A percentile compares a stretch with the other conserved stretches of the same genome.
These are phyloP conservation scores for Drechslerella coelobrocha DNA, from an alignment of 2,329 filamentous ascomycete species.

Conservation along the genomic window DNA sequence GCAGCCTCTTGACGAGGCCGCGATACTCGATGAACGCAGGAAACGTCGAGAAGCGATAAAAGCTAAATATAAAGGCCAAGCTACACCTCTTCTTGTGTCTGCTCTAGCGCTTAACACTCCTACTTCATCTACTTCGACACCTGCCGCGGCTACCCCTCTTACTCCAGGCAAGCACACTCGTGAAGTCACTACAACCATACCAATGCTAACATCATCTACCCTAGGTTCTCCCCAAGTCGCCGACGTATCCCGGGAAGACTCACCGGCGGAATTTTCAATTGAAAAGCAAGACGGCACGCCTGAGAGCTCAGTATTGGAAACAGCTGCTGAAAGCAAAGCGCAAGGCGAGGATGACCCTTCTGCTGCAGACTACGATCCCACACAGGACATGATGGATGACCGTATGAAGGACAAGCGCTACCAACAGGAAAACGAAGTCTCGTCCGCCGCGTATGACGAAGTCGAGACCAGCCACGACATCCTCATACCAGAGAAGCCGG, in stretches of 20 bases:
- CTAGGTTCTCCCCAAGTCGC: conserved; percentile 42
- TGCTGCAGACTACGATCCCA: conserved; percentile 92
- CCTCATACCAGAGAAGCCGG: conserved; percentile 55
- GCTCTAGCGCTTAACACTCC: conserved; percentile 70
- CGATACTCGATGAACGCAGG: conserved; percentile 82
- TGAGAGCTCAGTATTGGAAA: conserved; percentile 35
- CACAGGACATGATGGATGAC: conserved; percentile 85
- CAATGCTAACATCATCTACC: conserved; percentile 5
- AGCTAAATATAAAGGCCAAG: conserved; percentile 76
- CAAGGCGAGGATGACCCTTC: conserved; percentile 76
- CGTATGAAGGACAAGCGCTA: conserved; percentile 72
- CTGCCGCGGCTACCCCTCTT: conserved; percentile 58
- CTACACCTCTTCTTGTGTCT: conserved; percentile 76
- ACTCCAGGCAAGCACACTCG: conserved; percentile 29
- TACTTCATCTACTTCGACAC: conserved; percentile 61
- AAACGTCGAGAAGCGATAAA: conserved; percentile 83
- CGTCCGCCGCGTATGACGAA: conserved; percentile 67
- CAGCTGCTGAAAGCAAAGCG: conserved; percentile 56
- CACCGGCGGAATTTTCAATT: conserved; percentile 68
- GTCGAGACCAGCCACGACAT: conserved; percentile 61
- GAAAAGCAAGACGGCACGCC: conserved; percentile 65
- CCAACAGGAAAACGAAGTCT: conserved; percentile 65
- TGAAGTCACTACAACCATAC: not conserved
- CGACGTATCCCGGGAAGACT: conserved; percentile 62
- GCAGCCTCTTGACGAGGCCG: conserved; percentile 76